Evolutionary conservation across 2,329 filamentous ascomycete genomes (phyloP).

Genomic region (Sordariomycetes sp.): DNA sequence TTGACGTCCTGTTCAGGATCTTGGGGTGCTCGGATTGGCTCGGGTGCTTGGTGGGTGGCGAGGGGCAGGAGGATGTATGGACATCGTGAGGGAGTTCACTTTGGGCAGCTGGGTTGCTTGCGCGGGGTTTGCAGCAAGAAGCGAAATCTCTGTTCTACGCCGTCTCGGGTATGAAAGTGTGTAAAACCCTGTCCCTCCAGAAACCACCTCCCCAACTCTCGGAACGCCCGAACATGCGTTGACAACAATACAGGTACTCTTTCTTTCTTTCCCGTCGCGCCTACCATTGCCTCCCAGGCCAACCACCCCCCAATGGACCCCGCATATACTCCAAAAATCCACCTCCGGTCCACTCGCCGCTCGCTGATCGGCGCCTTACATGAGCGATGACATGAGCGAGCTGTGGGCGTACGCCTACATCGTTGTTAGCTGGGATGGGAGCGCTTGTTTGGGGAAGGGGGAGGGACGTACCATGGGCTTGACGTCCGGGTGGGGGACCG

Average conservation of each 20-base stretch:
- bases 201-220: not conserved
- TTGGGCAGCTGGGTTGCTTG: not conserved
- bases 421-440: conserved; percentile 5
- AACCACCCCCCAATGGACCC: too few species aligned
- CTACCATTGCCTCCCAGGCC: not conserved
- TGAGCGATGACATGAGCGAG: conserved; percentile 51
- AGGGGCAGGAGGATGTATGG: conserved; percentile 31
- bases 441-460: not conserved
- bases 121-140: not conserved
- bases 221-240: conserved; percentile 3
- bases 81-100: conserved; percentile 13
- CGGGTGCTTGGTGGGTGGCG: conserved; percentile 39
- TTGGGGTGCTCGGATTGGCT: conserved; percentile 51
- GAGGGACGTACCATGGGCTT: conserved; percentile 62
- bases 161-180: conserved; percentile 2
- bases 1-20: conserved; percentile 38
- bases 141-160: not conserved
- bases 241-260: conserved; percentile 1
- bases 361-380: conserved; percentile 28
- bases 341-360: not conserved
- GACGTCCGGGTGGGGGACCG: conserved; percentile 90
- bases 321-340: not conserved
- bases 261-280: not conserved
- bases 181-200: not conserved
- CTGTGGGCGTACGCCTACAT: conserved; percentile 68